These are phyloP conservation scores for Tubosaeta sp. DNA, from an alignment of 768 basidiomycete species.

Conservation along the genomic window DNA sequence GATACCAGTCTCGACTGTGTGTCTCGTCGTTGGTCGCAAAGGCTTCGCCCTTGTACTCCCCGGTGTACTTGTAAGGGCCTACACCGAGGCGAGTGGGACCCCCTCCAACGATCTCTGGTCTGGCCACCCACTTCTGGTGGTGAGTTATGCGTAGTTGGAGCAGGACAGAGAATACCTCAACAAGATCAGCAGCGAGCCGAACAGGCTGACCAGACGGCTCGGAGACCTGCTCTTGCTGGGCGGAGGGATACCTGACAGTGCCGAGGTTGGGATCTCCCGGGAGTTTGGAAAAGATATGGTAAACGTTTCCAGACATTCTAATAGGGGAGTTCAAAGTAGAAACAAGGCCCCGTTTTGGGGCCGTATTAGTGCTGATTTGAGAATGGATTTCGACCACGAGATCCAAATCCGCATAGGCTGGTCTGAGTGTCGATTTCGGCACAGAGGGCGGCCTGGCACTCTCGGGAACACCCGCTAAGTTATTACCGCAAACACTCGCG, in stretches of 20 bases:
- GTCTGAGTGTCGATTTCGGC: too few relatives aligned
- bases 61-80: background rate
- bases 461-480: too few relatives aligned
- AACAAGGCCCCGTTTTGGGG: too few relatives aligned
- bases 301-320: too few relatives aligned
- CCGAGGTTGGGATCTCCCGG: background rate
- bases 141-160: background rate
- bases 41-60: background rate
- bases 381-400: too few relatives aligned
- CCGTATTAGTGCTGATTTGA: too few relatives aligned
- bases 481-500: too few relatives aligned
- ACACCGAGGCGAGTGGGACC: background rate
- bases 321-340: too few relatives aligned
- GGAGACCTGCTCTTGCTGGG: too few relatives aligned
- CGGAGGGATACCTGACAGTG: too few relatives aligned
- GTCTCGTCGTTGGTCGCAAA: background rate
- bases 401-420: too few relatives aligned
- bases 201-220: background rate
- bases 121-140: background rate
- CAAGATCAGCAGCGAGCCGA: background rate
- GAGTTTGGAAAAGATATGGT: background rate
- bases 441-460: too few relatives aligned
- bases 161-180: slow-evolving; percentile 1
- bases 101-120: background rate
- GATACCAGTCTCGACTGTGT: background rate